Percentiles rank a stretch among this genome's conserved stretches.
These are phyloP conservation scores for Nakazawaea holstii DNA, from an alignment of 805 yeast species.

Conservation along the genomic window DNA sequence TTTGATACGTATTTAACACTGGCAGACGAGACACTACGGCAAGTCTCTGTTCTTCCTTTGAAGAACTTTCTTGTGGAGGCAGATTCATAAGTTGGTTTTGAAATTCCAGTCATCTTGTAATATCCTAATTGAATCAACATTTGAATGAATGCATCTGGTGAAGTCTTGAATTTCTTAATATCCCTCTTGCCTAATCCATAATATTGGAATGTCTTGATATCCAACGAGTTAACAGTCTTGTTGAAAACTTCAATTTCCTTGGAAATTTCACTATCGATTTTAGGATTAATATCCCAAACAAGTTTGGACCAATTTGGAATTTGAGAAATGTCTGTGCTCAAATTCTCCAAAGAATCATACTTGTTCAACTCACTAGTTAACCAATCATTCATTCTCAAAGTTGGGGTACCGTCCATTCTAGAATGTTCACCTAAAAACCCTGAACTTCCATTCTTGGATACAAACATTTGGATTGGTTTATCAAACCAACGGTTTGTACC, in stretches of 20 bases:
- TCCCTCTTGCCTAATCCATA: slow-evolving; percentile 80
- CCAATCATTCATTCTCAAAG: slow-evolving; percentile 78
- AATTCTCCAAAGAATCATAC: slow-evolving; percentile 19
- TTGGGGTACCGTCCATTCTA: slow-evolving; percentile 97
- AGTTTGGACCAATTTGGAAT: slow-evolving; percentile 25
- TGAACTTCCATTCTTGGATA: slow-evolving; percentile 77
- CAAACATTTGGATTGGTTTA: slow-evolving; percentile 83
- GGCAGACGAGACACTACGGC: slow-evolving; percentile 76
- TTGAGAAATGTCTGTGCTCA: slow-evolving; percentile 18
- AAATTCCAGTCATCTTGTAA: slow-evolving; percentile 72
- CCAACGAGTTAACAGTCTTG: slow-evolving; percentile 53
- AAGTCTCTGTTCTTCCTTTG: slow-evolving; percentile 92
- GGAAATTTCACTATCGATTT: slow-evolving; percentile 43
- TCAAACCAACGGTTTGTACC: slow-evolving; percentile 88
- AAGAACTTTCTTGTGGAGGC: slow-evolving; percentile 89
- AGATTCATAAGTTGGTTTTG: slow-evolving; percentile 91
- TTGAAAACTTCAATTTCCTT: slow-evolving; percentile 54
- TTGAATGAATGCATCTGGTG: slow-evolving; percentile 93
- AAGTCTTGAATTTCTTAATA: slow-evolving; percentile 77
- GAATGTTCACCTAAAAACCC: slow-evolving; percentile 97
- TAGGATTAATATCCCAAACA: slow-evolving; percentile 54
- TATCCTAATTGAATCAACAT: slow-evolving; percentile 88
- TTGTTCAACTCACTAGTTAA: slow-evolving; percentile 53
- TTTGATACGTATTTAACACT: slow-evolving; percentile 65
- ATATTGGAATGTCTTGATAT: slow-evolving; percentile 74